Evolutionary conservation across 805 yeast genomes (phyloP), one percentile per base, ranked within the genome.

Genomic region (Saccharomyces mikatae): DNA sequence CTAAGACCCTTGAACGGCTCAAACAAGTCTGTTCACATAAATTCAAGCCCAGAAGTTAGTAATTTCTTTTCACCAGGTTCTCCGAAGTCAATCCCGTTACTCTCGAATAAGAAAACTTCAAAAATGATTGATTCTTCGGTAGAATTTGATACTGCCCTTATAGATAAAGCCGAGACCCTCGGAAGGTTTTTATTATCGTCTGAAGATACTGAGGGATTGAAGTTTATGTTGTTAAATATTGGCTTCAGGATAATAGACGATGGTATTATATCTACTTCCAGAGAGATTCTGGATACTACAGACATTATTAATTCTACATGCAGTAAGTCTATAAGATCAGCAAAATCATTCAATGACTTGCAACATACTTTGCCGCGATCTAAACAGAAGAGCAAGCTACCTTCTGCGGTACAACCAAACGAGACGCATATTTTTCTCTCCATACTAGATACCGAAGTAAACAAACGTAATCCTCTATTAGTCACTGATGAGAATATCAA

Each of bases 171-270:
- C 6, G 64, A 70, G 1, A 55, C 66, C 4, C 58, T 71, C 1
- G 71, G 71, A 53, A 59, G 63, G 11, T 75, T 75, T 58, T 63
- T 78, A 66, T 62, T 77, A 11, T 77, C 77, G 36, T 58, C 63
- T 11, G 80, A 77, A 60, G 75, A 75, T 59, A 55, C 73, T 4
- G 72, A 72, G 55, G 79, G 76, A 58, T 66, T 74, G n/a, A 72
- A 71, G 52, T 72, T 77, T 51, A 59, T 67, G 47, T 57, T 77
- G 11, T 55, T 76, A 21, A 67, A 73, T 30, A 59, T 55, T n/a
- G 64, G 66, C 3, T 68, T 67, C 49, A 64, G 61, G 46, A 49
- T 67, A 36, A 49, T 68, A 2, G 67, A 66, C 50, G 69, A 68
- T 52, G 58, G 61, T 13, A 56, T 65, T 22, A 51, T 62, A 8